Evolutionary conservation across 805 yeast species (phyloP).

Genomic region (Vanderwaltozyma polyspora): DNA sequence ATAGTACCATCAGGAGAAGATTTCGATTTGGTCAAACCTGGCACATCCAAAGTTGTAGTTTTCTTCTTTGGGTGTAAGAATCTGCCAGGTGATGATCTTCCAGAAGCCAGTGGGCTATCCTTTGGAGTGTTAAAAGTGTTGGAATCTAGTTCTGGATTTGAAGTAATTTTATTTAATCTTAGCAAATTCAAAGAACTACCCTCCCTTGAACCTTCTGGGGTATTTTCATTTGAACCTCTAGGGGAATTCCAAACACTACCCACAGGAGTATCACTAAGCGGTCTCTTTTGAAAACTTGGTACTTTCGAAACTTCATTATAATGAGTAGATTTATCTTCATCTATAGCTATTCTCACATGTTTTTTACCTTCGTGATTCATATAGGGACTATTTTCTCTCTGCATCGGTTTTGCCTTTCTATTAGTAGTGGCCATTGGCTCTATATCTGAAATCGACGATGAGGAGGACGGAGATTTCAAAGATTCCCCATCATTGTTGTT

Average conservation of each 20-base stretch:
- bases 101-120: too few relatives aligned
- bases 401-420: too few relatives aligned
- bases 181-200: constrained; percentile 8
- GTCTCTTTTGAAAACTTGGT: constrained; percentile 60
- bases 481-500: too few relatives aligned
- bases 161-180: constrained; percentile 1
- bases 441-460: too few relatives aligned
- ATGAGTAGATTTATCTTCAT: constrained; percentile 4
- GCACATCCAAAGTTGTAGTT: constrained; percentile 81
- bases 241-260: constrained; percentile 51
- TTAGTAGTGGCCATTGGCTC: too few relatives aligned
- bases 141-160: constrained; percentile 1
- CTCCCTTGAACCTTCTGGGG: constrained; percentile 17
- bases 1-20: constrained; percentile 66
- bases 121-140: not conserved
- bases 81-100: constrained; percentile 13
- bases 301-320: too few relatives aligned
- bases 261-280: constrained; percentile 65
- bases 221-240: constrained; percentile 22
- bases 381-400: too few relatives aligned
- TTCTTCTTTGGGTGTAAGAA: constrained; percentile 35
- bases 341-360: constrained; percentile 11
- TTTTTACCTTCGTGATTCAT: too few relatives aligned
- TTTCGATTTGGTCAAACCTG: constrained; percentile 79
- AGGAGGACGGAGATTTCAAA: too few relatives aligned